These are phyloP conservation scores for Trametes versicolor DNA, from an alignment of 1,284 basidiomycete genomes.

Conservation along the genomic window DNA sequence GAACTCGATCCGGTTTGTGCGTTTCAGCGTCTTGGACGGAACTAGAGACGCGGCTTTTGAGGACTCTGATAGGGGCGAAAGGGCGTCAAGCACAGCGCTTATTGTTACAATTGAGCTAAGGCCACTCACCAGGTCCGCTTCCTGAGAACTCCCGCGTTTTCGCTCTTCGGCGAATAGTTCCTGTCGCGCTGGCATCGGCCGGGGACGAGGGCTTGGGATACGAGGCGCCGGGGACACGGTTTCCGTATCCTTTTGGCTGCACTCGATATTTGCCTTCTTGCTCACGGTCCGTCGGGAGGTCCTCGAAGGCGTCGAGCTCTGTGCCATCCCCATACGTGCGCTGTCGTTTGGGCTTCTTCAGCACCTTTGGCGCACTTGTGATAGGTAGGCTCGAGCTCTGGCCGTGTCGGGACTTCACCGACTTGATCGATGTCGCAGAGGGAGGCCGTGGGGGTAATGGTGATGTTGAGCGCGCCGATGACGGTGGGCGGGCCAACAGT, in stretches of 20 bases:
- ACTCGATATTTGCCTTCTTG: constrained; percentile 78
- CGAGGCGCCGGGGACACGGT: constrained; percentile 65
- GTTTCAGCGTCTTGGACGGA: constrained; percentile 52
- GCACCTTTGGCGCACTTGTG: constrained; percentile 67
- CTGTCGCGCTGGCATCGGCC: constrained; percentile 53
- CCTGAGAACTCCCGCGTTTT: constrained; percentile 43
- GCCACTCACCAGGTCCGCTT: constrained; percentile 44
- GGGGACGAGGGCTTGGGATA: constrained; percentile 53
- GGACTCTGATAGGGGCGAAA: constrained; percentile 29
- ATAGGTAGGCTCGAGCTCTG: constrained; percentile 46
- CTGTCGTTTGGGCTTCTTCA: constrained; percentile 78
- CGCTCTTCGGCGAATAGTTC: constrained; percentile 62
- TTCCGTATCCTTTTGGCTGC: constrained; percentile 71
- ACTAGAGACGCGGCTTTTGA: constrained; percentile 37
- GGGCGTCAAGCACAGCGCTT: constrained; percentile 11
- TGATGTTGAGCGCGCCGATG: constrained; percentile 56
- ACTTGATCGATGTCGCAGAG: constrained; percentile 49
- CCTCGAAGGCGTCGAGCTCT: constrained; percentile 92
- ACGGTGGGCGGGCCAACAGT: constrained; percentile 36
- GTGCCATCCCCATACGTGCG: constrained; percentile 91
- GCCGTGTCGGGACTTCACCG: constrained; percentile 48
- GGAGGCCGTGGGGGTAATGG: constrained; percentile 68
- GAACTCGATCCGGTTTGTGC: constrained; percentile 50
- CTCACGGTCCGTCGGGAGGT: constrained; percentile 87
- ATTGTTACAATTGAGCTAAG: neutral